Percentiles rank a stretch among this genome's conserved stretches.
These are phyloP conservation scores for Lyophyllum semitale DNA, from an alignment of 768 basidiomycete species.

Conservation along the genomic window DNA sequence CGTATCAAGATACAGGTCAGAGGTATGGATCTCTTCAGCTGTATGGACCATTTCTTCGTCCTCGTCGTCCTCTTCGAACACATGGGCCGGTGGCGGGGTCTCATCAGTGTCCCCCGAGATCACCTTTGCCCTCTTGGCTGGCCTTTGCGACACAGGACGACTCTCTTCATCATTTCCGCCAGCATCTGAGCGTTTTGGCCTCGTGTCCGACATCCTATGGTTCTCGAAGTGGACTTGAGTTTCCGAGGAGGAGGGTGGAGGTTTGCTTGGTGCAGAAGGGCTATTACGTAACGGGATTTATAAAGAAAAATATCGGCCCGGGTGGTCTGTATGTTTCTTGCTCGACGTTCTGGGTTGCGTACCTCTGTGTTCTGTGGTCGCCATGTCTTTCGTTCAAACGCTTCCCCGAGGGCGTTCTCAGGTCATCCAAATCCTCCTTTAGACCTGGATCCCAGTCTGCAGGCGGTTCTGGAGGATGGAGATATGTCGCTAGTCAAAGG, in stretches of 20 bases:
- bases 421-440: slow-evolving; percentile 59
- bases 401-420: slow-evolving; percentile 6
- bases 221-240: background rate
- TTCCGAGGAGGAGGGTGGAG: background rate
- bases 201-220: slow-evolving; percentile 3
- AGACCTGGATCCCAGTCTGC: slow-evolving; percentile 66
- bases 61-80: slow-evolving; percentile 21
- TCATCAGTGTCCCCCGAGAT: background rate
- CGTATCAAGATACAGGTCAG: slow-evolving; percentile 94
- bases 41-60: slow-evolving; percentile 31
- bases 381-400: background rate
- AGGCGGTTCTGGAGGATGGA: slow-evolving; percentile 62
- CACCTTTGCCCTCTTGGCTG: slow-evolving; percentile 35
- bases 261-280: background rate
- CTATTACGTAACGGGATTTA: slow-evolving; percentile 6
- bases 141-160: slow-evolving; percentile 26
- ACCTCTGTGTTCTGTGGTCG: background rate
- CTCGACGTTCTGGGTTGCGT: slow-evolving; percentile 5
- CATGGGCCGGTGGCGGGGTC: background rate
- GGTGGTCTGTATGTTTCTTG: slow-evolving; percentile 16
- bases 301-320: background rate
- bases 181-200: slow-evolving; percentile 10
- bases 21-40: slow-evolving; percentile 48
- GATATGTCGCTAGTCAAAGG: slow-evolving; percentile 62
- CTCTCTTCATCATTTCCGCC: slow-evolving; percentile 5